Conservation (phyloP, 768 basidiomycete genomes). For the Lactarius quietus region DNA sequence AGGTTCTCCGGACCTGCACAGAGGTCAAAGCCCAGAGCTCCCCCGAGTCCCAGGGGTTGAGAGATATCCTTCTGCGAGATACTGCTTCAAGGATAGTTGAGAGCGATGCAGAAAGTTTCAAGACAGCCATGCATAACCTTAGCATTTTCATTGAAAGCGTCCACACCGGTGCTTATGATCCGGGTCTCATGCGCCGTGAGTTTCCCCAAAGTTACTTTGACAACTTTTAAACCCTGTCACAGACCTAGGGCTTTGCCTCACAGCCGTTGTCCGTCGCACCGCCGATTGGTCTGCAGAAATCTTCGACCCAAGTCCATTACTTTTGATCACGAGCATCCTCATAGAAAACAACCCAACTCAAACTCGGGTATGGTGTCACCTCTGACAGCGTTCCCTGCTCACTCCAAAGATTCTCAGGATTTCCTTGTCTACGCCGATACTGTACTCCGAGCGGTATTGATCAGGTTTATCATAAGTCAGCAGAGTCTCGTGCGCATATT, state of each 20-base stretch:
- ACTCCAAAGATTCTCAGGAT: slow-evolving; percentile 41
- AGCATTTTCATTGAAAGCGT: slow-evolving; percentile 55
- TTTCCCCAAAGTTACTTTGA: not conserved
- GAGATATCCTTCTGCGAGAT: slow-evolving; percentile 39
- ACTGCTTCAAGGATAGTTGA: slow-evolving; percentile 44
- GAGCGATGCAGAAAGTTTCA: slow-evolving; percentile 47
- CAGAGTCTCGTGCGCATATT: slow-evolving; percentile 46
- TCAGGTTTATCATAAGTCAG: slow-evolving; percentile 46
- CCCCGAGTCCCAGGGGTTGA: slow-evolving; percentile 29
- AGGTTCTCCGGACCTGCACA: slow-evolving; percentile 18
- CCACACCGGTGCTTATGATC: slow-evolving; percentile 49
- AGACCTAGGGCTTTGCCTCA: slow-evolving; percentile 59
- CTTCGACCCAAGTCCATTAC: slow-evolving; percentile 55
- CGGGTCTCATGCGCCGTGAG: slow-evolving; percentile 54
- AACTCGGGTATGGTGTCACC: slow-evolving; percentile 41
- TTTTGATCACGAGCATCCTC: slow-evolving; percentile 49
- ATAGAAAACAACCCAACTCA: slow-evolving; percentile 58
- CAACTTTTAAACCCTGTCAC: not conserved
- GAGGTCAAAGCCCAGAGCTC: slow-evolving; percentile 2
- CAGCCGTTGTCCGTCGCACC: slow-evolving; percentile 51
- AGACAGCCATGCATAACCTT: slow-evolving; percentile 55
- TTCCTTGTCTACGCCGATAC: slow-evolving; percentile 56
- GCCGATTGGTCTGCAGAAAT: slow-evolving; percentile 48
- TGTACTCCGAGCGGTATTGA: slow-evolving; percentile 51
- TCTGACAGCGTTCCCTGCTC: not conserved